Conservation (phyloP, 1,284 basidiomycete species). For the Anthracocystis setariae region DNA sequence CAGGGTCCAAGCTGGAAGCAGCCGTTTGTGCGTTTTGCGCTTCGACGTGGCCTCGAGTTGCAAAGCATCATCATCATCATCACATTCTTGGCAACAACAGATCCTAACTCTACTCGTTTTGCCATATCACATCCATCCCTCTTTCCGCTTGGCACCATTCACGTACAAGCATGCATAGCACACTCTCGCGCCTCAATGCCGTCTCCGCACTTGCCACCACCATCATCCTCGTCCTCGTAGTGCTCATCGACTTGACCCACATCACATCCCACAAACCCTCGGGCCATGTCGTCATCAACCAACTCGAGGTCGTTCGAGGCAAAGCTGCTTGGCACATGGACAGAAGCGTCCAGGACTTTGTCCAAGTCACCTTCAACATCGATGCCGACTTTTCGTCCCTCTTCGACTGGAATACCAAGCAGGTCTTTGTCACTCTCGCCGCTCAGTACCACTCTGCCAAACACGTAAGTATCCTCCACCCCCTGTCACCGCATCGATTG, state of each 20-base stretch:
- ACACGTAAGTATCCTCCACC: conserved; percentile 46
- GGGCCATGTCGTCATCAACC: conserved; percentile 73
- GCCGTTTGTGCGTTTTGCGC: not conserved
- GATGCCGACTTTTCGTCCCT: conserved; percentile 78
- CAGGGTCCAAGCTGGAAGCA: conserved; percentile 4
- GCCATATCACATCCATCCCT: not conserved
- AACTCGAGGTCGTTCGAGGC: conserved; percentile 71
- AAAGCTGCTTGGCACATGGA: conserved; percentile 56
- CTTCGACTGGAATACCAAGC: conserved; percentile 95
- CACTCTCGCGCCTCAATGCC: conserved; percentile 77
- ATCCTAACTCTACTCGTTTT: too few species aligned
- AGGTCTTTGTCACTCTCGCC: conserved; percentile 75
- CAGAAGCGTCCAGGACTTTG: conserved; percentile 56
- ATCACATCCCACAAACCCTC: conserved; percentile 67
- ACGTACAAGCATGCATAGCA: conserved; percentile 43
- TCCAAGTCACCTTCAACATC: conserved; percentile 47
- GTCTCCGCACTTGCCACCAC: conserved; percentile 74
- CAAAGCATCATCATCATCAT: too few species aligned
- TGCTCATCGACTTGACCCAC: conserved; percentile 50
- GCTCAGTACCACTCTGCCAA: conserved; percentile 46
- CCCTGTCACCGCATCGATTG: not conserved
- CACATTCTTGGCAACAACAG: too few species aligned
- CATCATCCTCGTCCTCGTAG: conserved; percentile 74
- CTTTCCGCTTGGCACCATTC: not conserved
- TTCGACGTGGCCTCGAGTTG: conserved; percentile 21